These are phyloP conservation scores for Calycina herbarum DNA, from an alignment of 2,329 filamentous ascomycete species.

Conservation along the genomic window DNA sequence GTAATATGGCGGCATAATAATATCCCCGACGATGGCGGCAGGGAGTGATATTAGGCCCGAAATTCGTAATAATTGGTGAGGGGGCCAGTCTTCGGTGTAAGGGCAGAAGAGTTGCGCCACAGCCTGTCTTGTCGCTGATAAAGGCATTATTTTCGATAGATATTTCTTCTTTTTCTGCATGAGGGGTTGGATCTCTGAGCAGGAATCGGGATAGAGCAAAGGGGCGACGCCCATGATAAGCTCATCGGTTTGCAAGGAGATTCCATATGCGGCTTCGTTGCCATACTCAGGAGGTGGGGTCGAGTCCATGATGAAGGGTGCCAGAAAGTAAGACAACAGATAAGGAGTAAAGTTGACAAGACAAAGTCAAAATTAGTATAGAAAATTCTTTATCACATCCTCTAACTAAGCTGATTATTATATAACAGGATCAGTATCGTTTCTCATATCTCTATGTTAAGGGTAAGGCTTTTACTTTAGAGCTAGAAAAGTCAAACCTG, in stretches of 20 bases:
- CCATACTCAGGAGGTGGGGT: neutral
- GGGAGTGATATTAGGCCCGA: too few species aligned
- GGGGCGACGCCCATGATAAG: neutral
- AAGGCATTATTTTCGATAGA: too few species aligned
- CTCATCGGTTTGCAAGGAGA: neutral
- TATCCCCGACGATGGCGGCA: too few species aligned
- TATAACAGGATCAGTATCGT: neutral
- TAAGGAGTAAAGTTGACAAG: neutral
- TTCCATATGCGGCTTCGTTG: neutral
- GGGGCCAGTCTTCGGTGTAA: too few species aligned
- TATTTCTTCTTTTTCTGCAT: neutral
- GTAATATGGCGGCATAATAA: too few species aligned
- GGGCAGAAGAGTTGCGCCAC: too few species aligned
- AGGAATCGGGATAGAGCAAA: neutral
- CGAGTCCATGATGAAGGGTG: neutral
- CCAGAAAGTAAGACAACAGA: neutral
- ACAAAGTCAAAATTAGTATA: neutral
- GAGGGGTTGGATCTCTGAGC: neutral
- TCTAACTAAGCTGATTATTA: conserved; percentile 1
- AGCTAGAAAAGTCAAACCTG: neutral
- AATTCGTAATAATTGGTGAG: too few species aligned
- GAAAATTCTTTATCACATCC: neutral
- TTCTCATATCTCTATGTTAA: neutral
- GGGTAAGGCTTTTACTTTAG: neutral
- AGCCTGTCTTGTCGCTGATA: too few species aligned